phyloP scores from a whole-genome alignment of 78 protist genomes.

The Dictyostelium purpureum region DNA sequence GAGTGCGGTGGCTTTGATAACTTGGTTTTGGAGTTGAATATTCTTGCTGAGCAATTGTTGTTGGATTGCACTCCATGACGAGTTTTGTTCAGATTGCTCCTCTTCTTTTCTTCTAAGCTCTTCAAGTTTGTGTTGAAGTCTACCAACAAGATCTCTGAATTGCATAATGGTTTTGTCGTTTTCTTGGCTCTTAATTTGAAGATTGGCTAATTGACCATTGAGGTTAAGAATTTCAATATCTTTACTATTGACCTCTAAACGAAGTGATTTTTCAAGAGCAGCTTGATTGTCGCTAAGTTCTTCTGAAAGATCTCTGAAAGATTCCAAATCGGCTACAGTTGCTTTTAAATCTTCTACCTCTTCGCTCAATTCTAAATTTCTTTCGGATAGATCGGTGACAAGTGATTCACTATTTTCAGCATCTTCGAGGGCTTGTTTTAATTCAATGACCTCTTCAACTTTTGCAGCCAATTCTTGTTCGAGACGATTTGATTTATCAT shows the following conservation, averaged over 20 bases:
- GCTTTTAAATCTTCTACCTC: slow-evolving; percentile 37
- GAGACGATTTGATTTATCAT: slow-evolving; percentile 33
- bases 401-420: slow-evolving; percentile 33
- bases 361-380: slow-evolving; percentile 61
- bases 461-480: slow-evolving; percentile 42
- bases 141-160: slow-evolving; percentile 60
- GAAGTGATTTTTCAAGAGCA: slow-evolving; percentile 59
- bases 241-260: slow-evolving; percentile 34
- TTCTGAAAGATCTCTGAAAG: slow-evolving; percentile 46
- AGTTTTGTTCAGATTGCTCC: slow-evolving; percentile 45
- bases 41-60: slow-evolving; percentile 48
- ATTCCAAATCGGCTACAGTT: slow-evolving; percentile 63
- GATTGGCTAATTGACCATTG: slow-evolving; percentile 59
- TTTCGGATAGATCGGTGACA: slow-evolving; percentile 62
- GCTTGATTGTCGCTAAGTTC: slow-evolving; percentile 74
- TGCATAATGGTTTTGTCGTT: slow-evolving; percentile 49
- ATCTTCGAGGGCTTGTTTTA: slow-evolving; percentile 71
- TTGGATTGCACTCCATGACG: slow-evolving; percentile 37
- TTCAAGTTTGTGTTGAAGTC: slow-evolving; percentile 58
- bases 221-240: slow-evolving; percentile 66
- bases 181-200: slow-evolving; percentile 36
- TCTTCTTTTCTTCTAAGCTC: slow-evolving; percentile 64
- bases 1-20: slow-evolving; percentile 47
- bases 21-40: slow-evolving; percentile 60
- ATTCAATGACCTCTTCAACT: slow-evolving; percentile 39